These are phyloP conservation scores for Zymoseptoria pseudotritici DNA, from an alignment of 2,329 filamentous ascomycete species.

Conservation along the genomic window DNA sequence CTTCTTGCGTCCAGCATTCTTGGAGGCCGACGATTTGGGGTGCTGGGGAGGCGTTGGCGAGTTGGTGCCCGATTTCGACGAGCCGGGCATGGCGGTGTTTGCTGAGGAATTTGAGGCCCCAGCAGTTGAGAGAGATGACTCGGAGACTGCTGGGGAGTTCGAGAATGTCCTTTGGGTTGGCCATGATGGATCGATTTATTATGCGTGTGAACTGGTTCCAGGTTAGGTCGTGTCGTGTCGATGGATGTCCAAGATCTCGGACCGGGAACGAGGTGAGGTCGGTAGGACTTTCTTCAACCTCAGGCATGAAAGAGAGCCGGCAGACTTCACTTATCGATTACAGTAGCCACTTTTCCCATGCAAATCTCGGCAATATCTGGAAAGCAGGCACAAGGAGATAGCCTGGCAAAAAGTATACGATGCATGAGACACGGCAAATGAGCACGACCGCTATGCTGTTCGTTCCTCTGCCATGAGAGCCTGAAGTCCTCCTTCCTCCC, in stretches of 20 bases:
- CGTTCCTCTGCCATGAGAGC: too few relatives aligned
- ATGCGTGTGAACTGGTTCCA: neutral
- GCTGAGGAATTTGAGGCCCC: slow-evolving; percentile 85
- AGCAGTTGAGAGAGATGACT: slow-evolving; percentile 88
- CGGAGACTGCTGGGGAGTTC: slow-evolving; percentile 47
- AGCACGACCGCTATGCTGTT: too few relatives aligned
- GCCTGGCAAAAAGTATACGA: neutral
- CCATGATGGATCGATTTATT: neutral
- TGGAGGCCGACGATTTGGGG: slow-evolving; percentile 89
- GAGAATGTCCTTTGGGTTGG: slow-evolving; percentile 17
- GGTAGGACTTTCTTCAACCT: neutral
- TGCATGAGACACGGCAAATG: too few relatives aligned
- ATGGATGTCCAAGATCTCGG: neutral
- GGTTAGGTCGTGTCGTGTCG: neutral
- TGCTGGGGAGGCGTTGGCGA: slow-evolving; percentile 58
- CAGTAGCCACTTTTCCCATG: neutral
- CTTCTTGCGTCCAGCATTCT: slow-evolving; percentile 84
- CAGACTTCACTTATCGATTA: neutral
- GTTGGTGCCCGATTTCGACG: slow-evolving; percentile 71
- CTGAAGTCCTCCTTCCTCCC: neutral
- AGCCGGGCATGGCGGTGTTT: slow-evolving; percentile 71
- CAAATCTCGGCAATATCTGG: neutral
- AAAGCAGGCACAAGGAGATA: neutral
- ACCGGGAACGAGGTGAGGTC: neutral
- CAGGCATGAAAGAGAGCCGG: neutral